Evolutionary conservation across 805 yeast species (phyloP).

Genomic region (Metschnikowia borealis): DNA sequence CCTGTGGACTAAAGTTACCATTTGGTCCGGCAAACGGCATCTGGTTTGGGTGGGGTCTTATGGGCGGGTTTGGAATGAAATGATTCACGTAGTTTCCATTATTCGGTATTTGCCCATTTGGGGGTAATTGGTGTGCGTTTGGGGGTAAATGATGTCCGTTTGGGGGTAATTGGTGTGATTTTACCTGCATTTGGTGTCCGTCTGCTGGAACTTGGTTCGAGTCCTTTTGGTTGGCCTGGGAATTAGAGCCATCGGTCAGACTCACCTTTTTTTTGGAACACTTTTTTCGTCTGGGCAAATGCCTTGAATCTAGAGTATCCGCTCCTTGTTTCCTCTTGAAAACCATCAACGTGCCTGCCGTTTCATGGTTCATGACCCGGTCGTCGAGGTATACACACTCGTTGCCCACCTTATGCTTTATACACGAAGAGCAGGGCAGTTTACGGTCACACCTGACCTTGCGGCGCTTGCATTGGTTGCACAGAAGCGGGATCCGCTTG

Average conservation of each 20-base stretch:
- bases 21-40: background rate
- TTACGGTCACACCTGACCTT: constrained; percentile 38
- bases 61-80: background rate
- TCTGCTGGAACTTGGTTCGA: background rate
- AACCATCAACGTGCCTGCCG: constrained; percentile 6
- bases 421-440: constrained; percentile 33
- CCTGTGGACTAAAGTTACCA: background rate
- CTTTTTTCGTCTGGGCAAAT: background rate
- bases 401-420: constrained; percentile 21
- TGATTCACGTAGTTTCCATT: background rate
- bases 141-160: too few species aligned
- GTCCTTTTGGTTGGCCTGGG: background rate
- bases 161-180: too few species aligned
- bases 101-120: too few species aligned
- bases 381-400: constrained; percentile 25
- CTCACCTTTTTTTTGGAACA: background rate
- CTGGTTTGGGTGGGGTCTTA: background rate
- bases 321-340: background rate
- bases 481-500: constrained; percentile 26
- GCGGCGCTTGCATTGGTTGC: constrained; percentile 32
- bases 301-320: background rate
- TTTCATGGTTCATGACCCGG: constrained; percentile 5
- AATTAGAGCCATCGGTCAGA: too few species aligned
- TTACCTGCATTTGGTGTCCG: background rate
- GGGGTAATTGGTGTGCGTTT: too few species aligned